These are phyloP conservation scores for Kitagawia praeruptora DNA, from an alignment of 129 eudicot species.

Conservation along the genomic window DNA sequence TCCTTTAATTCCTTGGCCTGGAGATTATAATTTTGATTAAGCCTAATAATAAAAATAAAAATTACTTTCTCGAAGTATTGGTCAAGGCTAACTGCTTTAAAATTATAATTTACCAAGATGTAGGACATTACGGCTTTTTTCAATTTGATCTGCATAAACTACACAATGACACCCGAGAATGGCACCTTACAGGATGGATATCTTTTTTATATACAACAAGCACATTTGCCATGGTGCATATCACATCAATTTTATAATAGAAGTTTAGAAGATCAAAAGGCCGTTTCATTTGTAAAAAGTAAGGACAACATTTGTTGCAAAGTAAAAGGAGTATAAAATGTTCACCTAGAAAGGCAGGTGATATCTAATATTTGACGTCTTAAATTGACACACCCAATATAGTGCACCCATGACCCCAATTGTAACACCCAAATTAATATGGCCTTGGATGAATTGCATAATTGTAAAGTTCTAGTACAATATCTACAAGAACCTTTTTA, in stretches of 20 bases:
- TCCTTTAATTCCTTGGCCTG: no score
- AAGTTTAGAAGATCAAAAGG: background rate
- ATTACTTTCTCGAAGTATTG: no score
- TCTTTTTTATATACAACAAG: no score
- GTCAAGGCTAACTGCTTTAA: background rate
- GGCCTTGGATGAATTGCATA: background rate
- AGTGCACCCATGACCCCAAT: background rate
- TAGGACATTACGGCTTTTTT: background rate
- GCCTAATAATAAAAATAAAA: background rate
- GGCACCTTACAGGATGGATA: no score
- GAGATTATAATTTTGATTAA: no score
- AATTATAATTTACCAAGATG: background rate
- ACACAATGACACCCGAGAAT: no score
- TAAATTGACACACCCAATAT: background rate
- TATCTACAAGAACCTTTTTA: background rate
- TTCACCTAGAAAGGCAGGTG: background rate
- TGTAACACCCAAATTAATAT: background rate
- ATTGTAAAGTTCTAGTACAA: background rate
- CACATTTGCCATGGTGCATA: background rate
- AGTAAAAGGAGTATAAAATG: background rate
- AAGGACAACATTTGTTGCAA: background rate
- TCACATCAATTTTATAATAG: background rate
- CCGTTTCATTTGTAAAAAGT: background rate
- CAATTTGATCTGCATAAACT: background rate
- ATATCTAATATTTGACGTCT: background rate